A percentile compares a stretch with the other conserved stretches of the same genome.
Conservation (phyloP, 2,329 filamentous ascomycete species). For the Botrytis medusae region DNA sequence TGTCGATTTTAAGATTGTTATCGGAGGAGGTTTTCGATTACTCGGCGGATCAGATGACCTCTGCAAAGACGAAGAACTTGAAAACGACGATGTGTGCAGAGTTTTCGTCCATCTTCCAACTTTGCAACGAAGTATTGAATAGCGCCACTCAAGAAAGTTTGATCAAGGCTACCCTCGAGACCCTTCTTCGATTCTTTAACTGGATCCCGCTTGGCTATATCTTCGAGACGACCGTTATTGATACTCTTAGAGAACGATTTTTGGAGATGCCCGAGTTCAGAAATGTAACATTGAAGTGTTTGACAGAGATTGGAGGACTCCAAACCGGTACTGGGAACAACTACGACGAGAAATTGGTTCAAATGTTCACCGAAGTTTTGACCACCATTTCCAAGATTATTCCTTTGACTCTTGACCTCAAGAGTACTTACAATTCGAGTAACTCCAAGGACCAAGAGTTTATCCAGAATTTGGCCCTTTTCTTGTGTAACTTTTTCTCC, state of each 20-base stretch:
- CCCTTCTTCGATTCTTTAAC: constrained; percentile 92
- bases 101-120: constrained; percentile 96
- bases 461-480: constrained; percentile 92
- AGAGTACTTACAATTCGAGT: constrained; percentile 85
- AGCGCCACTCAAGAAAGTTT: constrained; percentile 85
- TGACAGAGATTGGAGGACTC: constrained; percentile 94
- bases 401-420: constrained; percentile 84
- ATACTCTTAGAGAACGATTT: constrained; percentile 89
- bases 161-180: constrained; percentile 95
- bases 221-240: constrained; percentile 95
- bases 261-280: constrained; percentile 92
- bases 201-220: constrained; percentile 99
- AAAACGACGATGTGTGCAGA: constrained; percentile 99
- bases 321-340: constrained; percentile 74
- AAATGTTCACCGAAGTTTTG: constrained; percentile 97
- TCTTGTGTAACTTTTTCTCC: constrained; percentile 95
- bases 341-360: constrained; percentile 93
- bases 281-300: constrained; percentile 92
- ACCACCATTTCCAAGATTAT: constrained; percentile 93
- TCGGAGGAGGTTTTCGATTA: constrained; percentile 99
- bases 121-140: constrained; percentile 92
- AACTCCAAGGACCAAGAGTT: constrained; percentile 96
- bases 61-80: constrained; percentile 89
- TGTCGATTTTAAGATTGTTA: constrained; percentile 92
- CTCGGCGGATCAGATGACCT: constrained; percentile 99